These are phyloP conservation scores for Tricholoma sp. DNA, from an alignment of 768 basidiomycete genomes.

Conservation along the genomic window DNA sequence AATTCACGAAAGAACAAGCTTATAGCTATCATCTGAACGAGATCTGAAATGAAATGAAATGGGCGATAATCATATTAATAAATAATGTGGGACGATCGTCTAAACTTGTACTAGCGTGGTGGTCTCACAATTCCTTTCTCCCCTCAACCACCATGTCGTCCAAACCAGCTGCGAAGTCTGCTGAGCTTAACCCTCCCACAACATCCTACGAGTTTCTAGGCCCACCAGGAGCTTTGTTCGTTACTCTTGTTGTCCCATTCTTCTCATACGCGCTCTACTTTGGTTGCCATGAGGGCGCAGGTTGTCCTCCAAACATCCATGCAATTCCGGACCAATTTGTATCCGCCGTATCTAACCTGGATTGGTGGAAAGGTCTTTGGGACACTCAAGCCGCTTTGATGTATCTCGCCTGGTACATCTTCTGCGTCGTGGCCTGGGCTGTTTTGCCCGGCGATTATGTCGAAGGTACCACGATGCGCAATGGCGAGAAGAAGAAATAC, in stretches of 20 bases:
- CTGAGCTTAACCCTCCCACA: constrained; percentile 61
- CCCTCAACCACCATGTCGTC: constrained; percentile 20
- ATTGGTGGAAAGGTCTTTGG: constrained; percentile 78
- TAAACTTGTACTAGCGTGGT: not conserved
- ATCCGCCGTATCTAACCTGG: constrained; percentile 37
- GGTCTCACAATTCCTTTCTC: not conserved
- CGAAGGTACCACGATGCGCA: constrained; percentile 65
- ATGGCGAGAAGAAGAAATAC: constrained; percentile 75
- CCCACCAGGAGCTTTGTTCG: constrained; percentile 67
- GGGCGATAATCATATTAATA: too few species aligned
- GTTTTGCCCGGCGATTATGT: constrained; percentile 72
- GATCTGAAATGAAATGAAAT: too few species aligned
- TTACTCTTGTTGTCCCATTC: constrained; percentile 67
- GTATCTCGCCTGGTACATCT: constrained; percentile 91
- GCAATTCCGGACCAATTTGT: constrained; percentile 38
- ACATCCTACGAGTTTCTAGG: constrained; percentile 79
- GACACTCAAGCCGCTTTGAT: constrained; percentile 71
- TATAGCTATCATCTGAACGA: too few species aligned
- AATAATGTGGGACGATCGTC: too few species aligned
- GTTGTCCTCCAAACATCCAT: constrained; percentile 58
- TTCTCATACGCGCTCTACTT: constrained; percentile 74
- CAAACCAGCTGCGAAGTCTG: not conserved
- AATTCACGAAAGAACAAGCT: too few species aligned
- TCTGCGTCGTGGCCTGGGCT: constrained; percentile 76
- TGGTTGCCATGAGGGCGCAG: constrained; percentile 65